Base-by-base conservation (phyloP, 176 grass and related monocot genomes). In the Eleusine coracana region DNA sequence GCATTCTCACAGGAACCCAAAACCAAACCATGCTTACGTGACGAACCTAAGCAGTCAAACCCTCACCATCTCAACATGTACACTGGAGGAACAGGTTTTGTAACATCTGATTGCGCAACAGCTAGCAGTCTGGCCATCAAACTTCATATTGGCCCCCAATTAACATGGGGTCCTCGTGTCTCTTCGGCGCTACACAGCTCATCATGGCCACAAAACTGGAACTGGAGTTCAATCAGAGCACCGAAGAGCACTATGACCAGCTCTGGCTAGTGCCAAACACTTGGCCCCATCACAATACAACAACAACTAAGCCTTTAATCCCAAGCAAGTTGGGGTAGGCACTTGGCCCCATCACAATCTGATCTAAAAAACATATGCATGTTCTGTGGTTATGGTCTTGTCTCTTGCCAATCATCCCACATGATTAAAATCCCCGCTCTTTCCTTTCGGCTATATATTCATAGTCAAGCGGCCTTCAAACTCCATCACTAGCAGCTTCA, bases 341-440 rank as follows among this genome's bases (percentile, higher is more conserved):
- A 90, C 50, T 74, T 85, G 68, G 45, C 48, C 56, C 87, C 79
- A 75, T 23, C 13, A 78, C 16, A 81, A 73, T 28, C 67, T 20
- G 21, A 88, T 88, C 52, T 46, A 52, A 68, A 52, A 68, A 84
- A 77, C 7, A 25, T 46, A 63, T 16, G 29, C 91, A 83, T 8
- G 39, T 66, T 71, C 17, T 46, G 41, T 49, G 71, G 42, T 38
- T 51, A 81, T 85, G 87, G 72, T n/a, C 17, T 80, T 87, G 81
- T 80, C 84, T 49, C 56, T 67, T 82, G 64, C 46, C 58, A 80
- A 64, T 82, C 49, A 68, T 63, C n/a, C 16, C 48, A 51, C 25
- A 31, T 23, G 2, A n/a, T 14, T 38, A 50, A 28, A 13, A 0
- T 11, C 17, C 52, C 14, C 5, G 14, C 40, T 83, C 68, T 73